Percentiles rank a stretch among this genome's conserved stretches.
These are phyloP conservation scores for Coriolopsis trogii DNA, from an alignment of 1,284 basidiomycete species.

Conservation along the genomic window DNA sequence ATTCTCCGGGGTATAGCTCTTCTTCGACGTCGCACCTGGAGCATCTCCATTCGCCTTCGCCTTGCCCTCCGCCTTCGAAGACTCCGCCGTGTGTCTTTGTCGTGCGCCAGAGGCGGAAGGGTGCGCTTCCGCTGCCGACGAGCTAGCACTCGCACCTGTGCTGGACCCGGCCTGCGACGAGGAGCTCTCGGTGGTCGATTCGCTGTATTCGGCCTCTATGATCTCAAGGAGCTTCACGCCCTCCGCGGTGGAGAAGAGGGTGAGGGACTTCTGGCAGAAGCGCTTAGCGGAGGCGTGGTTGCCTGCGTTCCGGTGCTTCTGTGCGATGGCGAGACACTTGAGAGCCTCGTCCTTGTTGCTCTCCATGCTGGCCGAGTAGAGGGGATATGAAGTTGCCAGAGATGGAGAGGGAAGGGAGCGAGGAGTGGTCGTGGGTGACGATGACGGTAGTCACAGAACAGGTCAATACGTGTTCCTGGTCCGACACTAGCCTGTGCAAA, in stretches of 20 bases:
- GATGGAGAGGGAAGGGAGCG: slow-evolving; percentile 6
- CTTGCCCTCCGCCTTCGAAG: slow-evolving; percentile 28
- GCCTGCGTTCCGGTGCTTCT: slow-evolving; percentile 69
- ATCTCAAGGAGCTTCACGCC: slow-evolving; percentile 69
- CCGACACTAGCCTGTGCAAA: too few species aligned
- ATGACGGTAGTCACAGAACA: slow-evolving; percentile 5
- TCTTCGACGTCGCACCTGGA: slow-evolving; percentile 54
- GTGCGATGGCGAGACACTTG: slow-evolving; percentile 79
- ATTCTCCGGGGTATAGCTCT: slow-evolving; percentile 89
- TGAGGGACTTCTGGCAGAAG: slow-evolving; percentile 89
- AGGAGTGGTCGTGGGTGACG: slow-evolving; percentile 20
- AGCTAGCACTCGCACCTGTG: slow-evolving; percentile 39
- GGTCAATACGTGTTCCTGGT: slow-evolving; percentile 10
- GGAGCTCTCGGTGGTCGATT: slow-evolving; percentile 34
- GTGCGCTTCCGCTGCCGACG: slow-evolving; percentile 61
- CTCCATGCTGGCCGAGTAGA: slow-evolving; percentile 57
- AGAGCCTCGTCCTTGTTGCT: slow-evolving; percentile 90
- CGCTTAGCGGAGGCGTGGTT: slow-evolving; percentile 83
- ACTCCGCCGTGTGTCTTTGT: slow-evolving; percentile 57
- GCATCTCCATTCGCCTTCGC: slow-evolving; percentile 42
- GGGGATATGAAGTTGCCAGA: slow-evolving; percentile 11
- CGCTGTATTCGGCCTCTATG: slow-evolving; percentile 55
- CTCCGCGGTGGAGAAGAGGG: slow-evolving; percentile 83
- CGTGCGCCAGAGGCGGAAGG: slow-evolving; percentile 69
- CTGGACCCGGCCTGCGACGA: slow-evolving; percentile 36